phyloP scores from a whole-genome alignment of 139 green algal species.

The Dunaliella primolecta region DNA sequence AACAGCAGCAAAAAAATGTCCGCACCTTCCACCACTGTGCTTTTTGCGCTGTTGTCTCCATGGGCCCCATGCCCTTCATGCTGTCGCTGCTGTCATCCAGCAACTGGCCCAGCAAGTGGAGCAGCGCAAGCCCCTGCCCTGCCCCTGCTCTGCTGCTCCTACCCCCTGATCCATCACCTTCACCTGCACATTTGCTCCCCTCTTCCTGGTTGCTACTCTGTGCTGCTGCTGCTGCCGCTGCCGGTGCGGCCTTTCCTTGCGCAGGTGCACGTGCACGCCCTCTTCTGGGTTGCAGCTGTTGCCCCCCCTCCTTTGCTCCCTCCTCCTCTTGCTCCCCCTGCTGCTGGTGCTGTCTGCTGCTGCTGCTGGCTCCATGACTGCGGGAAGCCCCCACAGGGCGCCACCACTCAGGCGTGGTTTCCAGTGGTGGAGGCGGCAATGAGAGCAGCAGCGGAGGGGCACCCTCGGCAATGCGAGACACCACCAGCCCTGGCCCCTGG shows the following conservation, averaged over 20 bases:
- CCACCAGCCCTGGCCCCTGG: slow-evolving; percentile 14
- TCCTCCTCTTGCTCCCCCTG: neutral
- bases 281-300: too few species aligned
- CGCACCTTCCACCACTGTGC: slow-evolving; percentile 42
- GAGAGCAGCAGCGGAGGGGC: slow-evolving; percentile 29
- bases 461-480: slow-evolving; percentile 13
- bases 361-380: neutral
- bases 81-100: slow-evolving; percentile 56
- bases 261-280: too few species aligned
- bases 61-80: slow-evolving; percentile 44
- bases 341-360: slow-evolving; percentile 3
- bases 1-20: too few species aligned
- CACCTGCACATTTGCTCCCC: neutral
- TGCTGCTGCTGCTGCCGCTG: neutral
- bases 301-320: neutral
- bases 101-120: slow-evolving; percentile 35
- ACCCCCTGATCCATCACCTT: too few species aligned
- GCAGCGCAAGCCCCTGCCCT: neutral
- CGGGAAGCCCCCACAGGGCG: slow-evolving; percentile 14
- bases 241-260: too few species aligned
- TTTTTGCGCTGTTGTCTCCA: slow-evolving; percentile 25
- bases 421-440: slow-evolving; percentile 3
- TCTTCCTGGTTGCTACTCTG: neutral
- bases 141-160: too few species aligned
- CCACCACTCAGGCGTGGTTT: slow-evolving; percentile 2